phyloP scores from a whole-genome alignment of 2,329 filamentous ascomycete genomes.

The Arthroderma sp. region DNA sequence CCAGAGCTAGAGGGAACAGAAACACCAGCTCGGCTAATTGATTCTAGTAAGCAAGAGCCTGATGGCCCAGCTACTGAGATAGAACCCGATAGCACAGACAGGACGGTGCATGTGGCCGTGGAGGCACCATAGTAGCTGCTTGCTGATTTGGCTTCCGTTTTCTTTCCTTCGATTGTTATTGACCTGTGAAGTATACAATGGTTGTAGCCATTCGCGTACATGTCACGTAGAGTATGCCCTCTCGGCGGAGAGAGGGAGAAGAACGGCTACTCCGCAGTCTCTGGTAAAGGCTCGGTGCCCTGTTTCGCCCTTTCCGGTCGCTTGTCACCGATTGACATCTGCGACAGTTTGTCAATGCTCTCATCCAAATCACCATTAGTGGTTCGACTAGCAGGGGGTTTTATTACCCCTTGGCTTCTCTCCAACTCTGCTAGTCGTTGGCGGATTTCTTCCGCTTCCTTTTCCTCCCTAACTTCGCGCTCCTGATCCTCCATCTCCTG shows the following conservation, averaged over 20 bases:
- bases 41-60: neutral
- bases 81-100: neutral
- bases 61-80: neutral
- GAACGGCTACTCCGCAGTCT: neutral
- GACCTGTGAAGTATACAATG: neutral
- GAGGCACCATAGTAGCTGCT: neutral
- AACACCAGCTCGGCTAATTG: too few relatives aligned
- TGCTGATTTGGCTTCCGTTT: neutral
- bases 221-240: neutral
- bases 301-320: neutral
- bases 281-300: neutral
- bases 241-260: neutral
- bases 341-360: constrained; percentile 30
- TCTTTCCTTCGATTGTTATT: neutral
- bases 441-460: constrained; percentile 40
- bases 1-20: neutral
- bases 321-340: constrained; percentile 32
- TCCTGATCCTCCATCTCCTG: constrained; percentile 58
- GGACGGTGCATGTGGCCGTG: neutral
- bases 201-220: neutral
- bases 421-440: constrained; percentile 40
- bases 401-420: constrained; percentile 22
- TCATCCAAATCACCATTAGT: constrained; percentile 27
- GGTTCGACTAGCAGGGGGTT: constrained; percentile 18
- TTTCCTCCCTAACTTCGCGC: constrained; percentile 35